These are phyloP conservation scores for Lumnitzera racemosa DNA, from an alignment of 345 rosid species.

Conservation along the genomic window DNA sequence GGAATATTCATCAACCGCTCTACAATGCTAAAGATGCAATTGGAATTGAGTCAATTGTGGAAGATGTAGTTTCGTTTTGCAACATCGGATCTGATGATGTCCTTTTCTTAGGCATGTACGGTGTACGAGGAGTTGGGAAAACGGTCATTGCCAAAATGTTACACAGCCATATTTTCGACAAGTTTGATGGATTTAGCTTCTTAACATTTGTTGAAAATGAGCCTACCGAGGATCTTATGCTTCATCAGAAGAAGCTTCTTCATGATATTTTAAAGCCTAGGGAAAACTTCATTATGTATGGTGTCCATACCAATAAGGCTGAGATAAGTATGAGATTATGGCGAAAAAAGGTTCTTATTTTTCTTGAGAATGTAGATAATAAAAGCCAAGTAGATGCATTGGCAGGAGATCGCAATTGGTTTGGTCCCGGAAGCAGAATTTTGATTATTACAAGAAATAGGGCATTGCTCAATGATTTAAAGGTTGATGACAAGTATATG, in stretches of 20 bases:
- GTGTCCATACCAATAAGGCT: not conserved
- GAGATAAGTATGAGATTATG: not conserved
- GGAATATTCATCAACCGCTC: not conserved
- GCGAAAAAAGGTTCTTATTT: not conserved
- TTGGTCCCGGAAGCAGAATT: constrained; percentile 8
- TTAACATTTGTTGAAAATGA: not conserved
- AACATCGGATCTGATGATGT: not conserved
- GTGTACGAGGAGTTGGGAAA: not conserved
- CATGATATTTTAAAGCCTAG: not conserved
- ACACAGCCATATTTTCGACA: not conserved
- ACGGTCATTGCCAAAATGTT: not conserved
- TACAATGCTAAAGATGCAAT: not conserved
- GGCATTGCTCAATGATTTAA: not conserved
- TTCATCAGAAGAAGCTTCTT: constrained; percentile 8
- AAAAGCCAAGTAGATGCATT: constrained; percentile 1
- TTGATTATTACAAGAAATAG: constrained; percentile 8
- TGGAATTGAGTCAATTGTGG: constrained; percentile 1
- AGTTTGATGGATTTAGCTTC: constrained; percentile 7
- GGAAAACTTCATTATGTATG: not conserved
- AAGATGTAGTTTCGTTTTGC: not conserved
- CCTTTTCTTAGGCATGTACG: not conserved
- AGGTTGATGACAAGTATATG: not conserved
- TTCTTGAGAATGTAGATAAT: not conserved
- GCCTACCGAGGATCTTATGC: not conserved
- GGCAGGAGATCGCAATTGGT: not conserved